phyloP scores from a whole-genome alignment of 2,329 filamentous ascomycete genomes.

The Atkinsonella texensis region DNA sequence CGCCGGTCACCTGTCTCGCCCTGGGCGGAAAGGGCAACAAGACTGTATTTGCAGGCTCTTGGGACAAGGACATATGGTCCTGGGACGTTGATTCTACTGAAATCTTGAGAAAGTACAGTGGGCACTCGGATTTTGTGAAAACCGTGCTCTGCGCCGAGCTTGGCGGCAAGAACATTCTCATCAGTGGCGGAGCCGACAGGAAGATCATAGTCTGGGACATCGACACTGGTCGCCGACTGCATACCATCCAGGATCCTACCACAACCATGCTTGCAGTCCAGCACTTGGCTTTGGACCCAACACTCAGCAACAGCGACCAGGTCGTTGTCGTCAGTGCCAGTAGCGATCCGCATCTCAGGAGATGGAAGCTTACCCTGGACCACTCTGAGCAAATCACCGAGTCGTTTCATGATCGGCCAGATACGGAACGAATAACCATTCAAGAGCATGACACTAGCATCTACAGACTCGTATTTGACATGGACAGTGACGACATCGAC shows the following conservation, averaged over 20 bases:
- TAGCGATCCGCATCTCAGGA: constrained; percentile 66
- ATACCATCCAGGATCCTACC: constrained; percentile 65
- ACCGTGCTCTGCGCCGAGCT: constrained; percentile 53
- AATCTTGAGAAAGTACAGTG: constrained; percentile 49
- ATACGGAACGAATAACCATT: constrained; percentile 40
- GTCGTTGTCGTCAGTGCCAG: constrained; percentile 65
- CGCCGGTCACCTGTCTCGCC: constrained; percentile 69
- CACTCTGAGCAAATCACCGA: constrained; percentile 43
- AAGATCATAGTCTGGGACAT: constrained; percentile 79
- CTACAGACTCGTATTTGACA: constrained; percentile 66
- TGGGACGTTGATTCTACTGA: constrained; percentile 55
- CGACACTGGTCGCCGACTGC: constrained; percentile 52
- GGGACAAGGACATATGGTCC: constrained; percentile 88
- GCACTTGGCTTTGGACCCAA: constrained; percentile 63
- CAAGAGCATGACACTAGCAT: constrained; percentile 83
- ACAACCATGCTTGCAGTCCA: constrained; percentile 66
- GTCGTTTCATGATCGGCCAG: constrained; percentile 27
- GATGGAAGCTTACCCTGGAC: constrained; percentile 52
- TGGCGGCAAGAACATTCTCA: constrained; percentile 47
- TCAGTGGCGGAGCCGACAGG: constrained; percentile 68
- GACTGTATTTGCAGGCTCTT: constrained; percentile 75
- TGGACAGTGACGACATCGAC: constrained; percentile 49
- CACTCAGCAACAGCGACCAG: constrained; percentile 35
- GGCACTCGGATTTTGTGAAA: constrained; percentile 89
- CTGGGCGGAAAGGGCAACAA: constrained; percentile 43